Percentiles rank a stretch among this genome's conserved stretches.
Conservation (phyloP, 768 basidiomycete genomes). For the Macrocybe gigantea region DNA sequence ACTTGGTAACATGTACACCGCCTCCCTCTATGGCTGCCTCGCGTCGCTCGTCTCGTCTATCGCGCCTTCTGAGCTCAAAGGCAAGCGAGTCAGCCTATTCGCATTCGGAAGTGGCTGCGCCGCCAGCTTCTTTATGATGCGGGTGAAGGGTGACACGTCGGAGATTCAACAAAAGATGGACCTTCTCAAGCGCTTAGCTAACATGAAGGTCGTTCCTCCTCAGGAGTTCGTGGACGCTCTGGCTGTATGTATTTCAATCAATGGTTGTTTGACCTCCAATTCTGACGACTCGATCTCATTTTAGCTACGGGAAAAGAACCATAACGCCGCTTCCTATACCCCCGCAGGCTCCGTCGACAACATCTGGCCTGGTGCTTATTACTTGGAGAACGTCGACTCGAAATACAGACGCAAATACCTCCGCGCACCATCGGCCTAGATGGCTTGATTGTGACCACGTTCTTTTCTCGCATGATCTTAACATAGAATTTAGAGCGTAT, state of each 20-base stretch:
- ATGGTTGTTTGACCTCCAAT: not conserved
- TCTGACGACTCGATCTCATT: not conserved
- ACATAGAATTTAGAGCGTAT: not conserved
- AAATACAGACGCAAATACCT: slow-evolving; percentile 91
- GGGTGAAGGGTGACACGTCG: slow-evolving; percentile 82
- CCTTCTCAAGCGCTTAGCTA: slow-evolving; percentile 67
- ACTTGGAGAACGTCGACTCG: slow-evolving; percentile 84
- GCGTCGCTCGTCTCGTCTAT: slow-evolving; percentile 78
- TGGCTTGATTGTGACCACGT: not conserved
- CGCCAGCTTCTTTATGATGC: slow-evolving; percentile 87
- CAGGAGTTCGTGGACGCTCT: slow-evolving; percentile 89
- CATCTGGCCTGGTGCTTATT: slow-evolving; percentile 92
- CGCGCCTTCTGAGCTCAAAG: slow-evolving; percentile 60
- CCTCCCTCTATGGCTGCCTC: slow-evolving; percentile 90
- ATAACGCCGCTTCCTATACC: slow-evolving; percentile 81
- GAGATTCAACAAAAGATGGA: slow-evolving; percentile 81
- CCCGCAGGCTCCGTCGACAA: slow-evolving; percentile 86
- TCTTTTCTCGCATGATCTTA: slow-evolving; percentile 7
- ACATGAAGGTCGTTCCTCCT: slow-evolving; percentile 88
- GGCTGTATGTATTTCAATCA: slow-evolving; percentile 36
- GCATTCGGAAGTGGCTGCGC: slow-evolving; percentile 97
- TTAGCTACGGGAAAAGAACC: slow-evolving; percentile 96
- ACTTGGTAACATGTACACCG: slow-evolving; percentile 99
- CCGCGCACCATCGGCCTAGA: slow-evolving; percentile 35
- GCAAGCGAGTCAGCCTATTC: slow-evolving; percentile 89